These are phyloP conservation scores for Anaeromyces robustus DNA, from an alignment of 192 early-diverging fungal species.

Conservation along the genomic window DNA sequence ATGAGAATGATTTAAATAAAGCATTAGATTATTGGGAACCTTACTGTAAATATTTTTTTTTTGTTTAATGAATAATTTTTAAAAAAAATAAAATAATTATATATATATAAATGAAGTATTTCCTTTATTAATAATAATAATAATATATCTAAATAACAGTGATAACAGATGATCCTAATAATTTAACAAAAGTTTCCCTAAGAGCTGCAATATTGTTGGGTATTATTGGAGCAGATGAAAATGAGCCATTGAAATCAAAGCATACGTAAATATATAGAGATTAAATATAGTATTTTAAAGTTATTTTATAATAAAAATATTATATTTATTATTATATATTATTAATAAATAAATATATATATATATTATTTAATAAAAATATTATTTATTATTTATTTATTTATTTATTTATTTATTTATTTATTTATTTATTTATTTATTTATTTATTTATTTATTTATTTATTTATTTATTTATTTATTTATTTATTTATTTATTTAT, in stretches of 20 bases:
- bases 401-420: conserved; percentile 1
- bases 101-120: too few relatives aligned
- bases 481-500: neutral
- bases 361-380: neutral
- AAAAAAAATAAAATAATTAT: neutral
- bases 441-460: conserved; percentile 23
- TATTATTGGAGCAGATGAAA: conserved; percentile 50
- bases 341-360: neutral
- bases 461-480: neutral
- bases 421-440: conserved; percentile 13
- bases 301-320: too few relatives aligned
- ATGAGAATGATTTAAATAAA: conserved; percentile 21
- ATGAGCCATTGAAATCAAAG: conserved; percentile 23
- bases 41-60: conserved; percentile 40
- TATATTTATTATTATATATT: too few relatives aligned
- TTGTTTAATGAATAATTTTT: too few relatives aligned
- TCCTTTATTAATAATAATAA: too few relatives aligned
- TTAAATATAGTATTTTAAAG: too few relatives aligned
- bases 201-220: conserved; percentile 59
- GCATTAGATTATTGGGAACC: conserved; percentile 53
- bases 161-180: conserved; percentile 15
- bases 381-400: conserved; percentile 3
- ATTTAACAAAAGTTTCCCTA: conserved; percentile 27
- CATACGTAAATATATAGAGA: conserved; percentile 6
- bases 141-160: conserved; percentile 30